Conservation (phyloP, 179 eudicot species). For the Beta corolliflora region DNA sequence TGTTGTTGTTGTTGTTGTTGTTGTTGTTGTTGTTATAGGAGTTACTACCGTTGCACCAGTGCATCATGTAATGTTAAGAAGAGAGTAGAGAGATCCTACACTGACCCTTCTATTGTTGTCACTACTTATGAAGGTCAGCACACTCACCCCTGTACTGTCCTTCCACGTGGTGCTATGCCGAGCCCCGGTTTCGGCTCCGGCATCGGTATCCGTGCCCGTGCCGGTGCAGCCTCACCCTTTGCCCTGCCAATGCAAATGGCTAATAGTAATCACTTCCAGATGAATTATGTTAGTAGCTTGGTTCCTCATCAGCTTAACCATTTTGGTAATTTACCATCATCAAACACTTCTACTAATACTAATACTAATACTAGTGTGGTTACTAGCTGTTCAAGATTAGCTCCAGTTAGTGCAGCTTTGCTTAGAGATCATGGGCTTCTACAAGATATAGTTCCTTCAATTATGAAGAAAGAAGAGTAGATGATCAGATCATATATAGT, state of each 20-base stretch:
- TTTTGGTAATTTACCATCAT: slow-evolving; percentile 2
- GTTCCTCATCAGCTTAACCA: slow-evolving; percentile 18
- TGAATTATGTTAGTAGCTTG: slow-evolving; percentile 17
- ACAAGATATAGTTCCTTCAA: slow-evolving; percentile 47
- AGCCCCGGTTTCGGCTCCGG: slow-evolving; percentile 15
- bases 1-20: background rate
- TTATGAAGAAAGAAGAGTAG: slow-evolving; percentile 29
- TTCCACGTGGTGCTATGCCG: slow-evolving; percentile 30
- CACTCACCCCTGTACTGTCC: slow-evolving; percentile 41
- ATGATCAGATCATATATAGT: background rate
- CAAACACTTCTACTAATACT: background rate
- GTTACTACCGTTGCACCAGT: slow-evolving; percentile 53
- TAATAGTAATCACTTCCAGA: slow-evolving; percentile 11
- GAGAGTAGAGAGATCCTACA: slow-evolving; percentile 49
- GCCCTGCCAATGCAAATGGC: slow-evolving; percentile 28
- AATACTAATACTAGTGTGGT: background rate
- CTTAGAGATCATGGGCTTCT: slow-evolving; percentile 44
- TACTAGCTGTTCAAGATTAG: slow-evolving; percentile 13
- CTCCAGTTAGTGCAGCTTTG: slow-evolving; percentile 26
- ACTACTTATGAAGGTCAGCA: slow-evolving; percentile 54
- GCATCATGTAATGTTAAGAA: slow-evolving; percentile 51
- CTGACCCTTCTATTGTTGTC: slow-evolving; percentile 44
- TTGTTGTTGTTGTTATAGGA: slow-evolving; percentile 31
- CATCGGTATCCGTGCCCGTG: background rate
- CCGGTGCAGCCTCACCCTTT: slow-evolving; percentile 24